Percentiles rank a stretch among this genome's conserved stretches.
Evolutionary conservation across 805 yeast species (phyloP).

Genomic region (Hemisphaericaspora nanyangensis): DNA sequence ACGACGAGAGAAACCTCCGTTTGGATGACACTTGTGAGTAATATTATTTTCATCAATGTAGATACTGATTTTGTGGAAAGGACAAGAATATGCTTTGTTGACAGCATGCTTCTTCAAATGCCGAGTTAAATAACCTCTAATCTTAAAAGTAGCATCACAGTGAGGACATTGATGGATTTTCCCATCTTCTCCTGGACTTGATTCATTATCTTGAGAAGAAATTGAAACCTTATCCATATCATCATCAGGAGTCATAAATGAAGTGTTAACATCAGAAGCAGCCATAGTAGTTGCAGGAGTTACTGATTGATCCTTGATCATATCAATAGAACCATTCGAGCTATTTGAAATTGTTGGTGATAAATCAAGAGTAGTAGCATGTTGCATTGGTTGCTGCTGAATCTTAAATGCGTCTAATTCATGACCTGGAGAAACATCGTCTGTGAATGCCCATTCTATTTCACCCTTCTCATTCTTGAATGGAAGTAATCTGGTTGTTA

Average conservation of each 20-base stretch:
- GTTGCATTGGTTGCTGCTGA: constrained; percentile 2
- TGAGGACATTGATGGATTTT: constrained; percentile 41
- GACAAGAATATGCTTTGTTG: constrained; percentile 52
- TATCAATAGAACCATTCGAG: constrained; percentile 28
- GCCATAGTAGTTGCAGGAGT: constrained; percentile 22
- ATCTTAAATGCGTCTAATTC: constrained; percentile 28
- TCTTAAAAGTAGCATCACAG: constrained; percentile 47
- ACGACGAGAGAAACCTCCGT: constrained; percentile 56
- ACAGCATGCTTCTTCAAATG: constrained; percentile 51
- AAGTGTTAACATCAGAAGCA: constrained; percentile 21
- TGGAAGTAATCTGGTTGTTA: constrained; percentile 48
- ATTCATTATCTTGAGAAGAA: constrained; percentile 15
- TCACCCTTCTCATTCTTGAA: constrained; percentile 51
- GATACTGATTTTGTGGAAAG: constrained; percentile 40
- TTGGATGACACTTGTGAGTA: constrained; percentile 50
- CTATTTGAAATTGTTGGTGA: constrained; percentile 39
- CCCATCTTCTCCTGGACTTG: constrained; percentile 15
- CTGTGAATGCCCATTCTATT: constrained; percentile 54
- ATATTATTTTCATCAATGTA: constrained; percentile 37
- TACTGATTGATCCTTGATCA: constrained; percentile 11
- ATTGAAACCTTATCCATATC: constrained; percentile 8
- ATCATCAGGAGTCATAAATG: constrained; percentile 20
- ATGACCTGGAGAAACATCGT: constrained; percentile 26
- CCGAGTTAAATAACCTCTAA: constrained; percentile 52
- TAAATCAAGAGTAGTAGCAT: constrained; percentile 9